A percentile compares a stretch with the other conserved stretches of the same genome.
These are phyloP conservation scores for Voacanga thouarsii DNA, from an alignment of 257 asterid genomes.

Conservation along the genomic window DNA sequence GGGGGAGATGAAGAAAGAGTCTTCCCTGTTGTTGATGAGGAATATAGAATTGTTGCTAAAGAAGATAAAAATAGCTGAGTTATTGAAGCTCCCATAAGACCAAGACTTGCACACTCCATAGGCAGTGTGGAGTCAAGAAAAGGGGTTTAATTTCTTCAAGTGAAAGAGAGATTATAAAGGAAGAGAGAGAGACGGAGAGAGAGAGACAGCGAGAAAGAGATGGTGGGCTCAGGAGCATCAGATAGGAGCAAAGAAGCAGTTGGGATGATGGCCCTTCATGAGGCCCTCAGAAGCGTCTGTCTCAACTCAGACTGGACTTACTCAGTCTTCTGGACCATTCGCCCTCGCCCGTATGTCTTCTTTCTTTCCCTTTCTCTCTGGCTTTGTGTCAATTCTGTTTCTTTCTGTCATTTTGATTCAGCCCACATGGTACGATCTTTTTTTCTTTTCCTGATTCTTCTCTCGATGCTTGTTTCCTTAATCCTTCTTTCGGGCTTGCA, in stretches of 20 bases:
- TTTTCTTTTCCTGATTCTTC: neutral
- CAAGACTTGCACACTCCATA: constrained; percentile 3
- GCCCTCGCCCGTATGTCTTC: constrained; percentile 85
- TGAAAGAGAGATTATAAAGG: constrained; percentile 16
- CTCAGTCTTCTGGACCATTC: constrained; percentile 99
- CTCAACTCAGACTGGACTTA: constrained; percentile 98
- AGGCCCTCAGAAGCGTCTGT: constrained; percentile 93
- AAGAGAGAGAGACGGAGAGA: constrained; percentile 17
- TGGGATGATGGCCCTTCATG: constrained; percentile 99
- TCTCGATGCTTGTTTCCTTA: constrained; percentile 12
- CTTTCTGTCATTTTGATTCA: neutral
- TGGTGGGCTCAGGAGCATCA: constrained; percentile 99
- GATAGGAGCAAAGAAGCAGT: constrained; percentile 99
- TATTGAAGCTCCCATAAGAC: constrained; percentile 2
- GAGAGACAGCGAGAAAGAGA: constrained; percentile 27
- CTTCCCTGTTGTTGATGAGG: constrained; percentile 37
- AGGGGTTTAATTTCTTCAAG: constrained; percentile 11
- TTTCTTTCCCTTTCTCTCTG: constrained; percentile 2
- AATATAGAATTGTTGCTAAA: constrained; percentile 25
- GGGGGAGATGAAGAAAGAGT: constrained; percentile 37
- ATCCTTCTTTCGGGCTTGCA: constrained; percentile 31
- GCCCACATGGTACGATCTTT: neutral
- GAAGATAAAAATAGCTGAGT: constrained; percentile 16
- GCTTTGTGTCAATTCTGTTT: constrained; percentile 5
- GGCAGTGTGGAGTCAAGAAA: constrained; percentile 17